Conservation (phyloP, 495 filamentous ascomycete species). For the Hypoxylon lenormandii region DNA sequence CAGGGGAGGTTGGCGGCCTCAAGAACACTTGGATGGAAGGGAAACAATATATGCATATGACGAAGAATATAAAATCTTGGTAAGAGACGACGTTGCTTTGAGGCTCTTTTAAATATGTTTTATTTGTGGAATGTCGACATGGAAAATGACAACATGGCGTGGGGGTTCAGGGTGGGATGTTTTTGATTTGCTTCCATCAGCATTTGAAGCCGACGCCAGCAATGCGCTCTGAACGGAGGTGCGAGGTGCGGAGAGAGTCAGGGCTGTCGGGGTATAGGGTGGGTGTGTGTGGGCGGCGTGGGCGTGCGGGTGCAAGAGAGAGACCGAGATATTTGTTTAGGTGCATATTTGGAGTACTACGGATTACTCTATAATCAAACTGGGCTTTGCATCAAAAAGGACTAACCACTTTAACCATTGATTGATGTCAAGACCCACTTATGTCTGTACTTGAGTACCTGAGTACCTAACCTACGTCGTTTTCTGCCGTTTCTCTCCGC, state of each 20-base stretch:
- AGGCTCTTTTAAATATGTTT: slow-evolving; percentile 52
- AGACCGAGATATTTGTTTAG: no score
- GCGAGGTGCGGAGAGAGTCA: neutral
- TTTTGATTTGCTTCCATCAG: slow-evolving; percentile 14
- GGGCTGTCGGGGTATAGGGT: neutral
- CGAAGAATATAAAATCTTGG: slow-evolving; percentile 34
- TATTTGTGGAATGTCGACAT: slow-evolving; percentile 53
- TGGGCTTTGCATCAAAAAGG: no score
- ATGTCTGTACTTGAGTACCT: no score
- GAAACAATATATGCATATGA: slow-evolving; percentile 26
- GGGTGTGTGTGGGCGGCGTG: no score
- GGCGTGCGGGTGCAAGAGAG: no score
- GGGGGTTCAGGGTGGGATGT: slow-evolving; percentile 52
- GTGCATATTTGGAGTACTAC: no score
- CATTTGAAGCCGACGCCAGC: slow-evolving; percentile 37
- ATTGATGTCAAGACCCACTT: no score
- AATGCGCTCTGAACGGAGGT: neutral
- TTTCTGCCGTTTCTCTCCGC: slow-evolving; percentile 35
- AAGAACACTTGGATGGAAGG: slow-evolving; percentile 14
- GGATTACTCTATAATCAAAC: no score
- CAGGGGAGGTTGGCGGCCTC: slow-evolving; percentile 12
- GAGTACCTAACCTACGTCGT: no score
- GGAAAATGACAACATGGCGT: slow-evolving; percentile 54
- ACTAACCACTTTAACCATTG: no score
- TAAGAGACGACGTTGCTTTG: slow-evolving; percentile 51